These are phyloP conservation scores for Areca catechu DNA, from an alignment of 176 grass and related monocot genomes.

Conservation along the genomic window DNA sequence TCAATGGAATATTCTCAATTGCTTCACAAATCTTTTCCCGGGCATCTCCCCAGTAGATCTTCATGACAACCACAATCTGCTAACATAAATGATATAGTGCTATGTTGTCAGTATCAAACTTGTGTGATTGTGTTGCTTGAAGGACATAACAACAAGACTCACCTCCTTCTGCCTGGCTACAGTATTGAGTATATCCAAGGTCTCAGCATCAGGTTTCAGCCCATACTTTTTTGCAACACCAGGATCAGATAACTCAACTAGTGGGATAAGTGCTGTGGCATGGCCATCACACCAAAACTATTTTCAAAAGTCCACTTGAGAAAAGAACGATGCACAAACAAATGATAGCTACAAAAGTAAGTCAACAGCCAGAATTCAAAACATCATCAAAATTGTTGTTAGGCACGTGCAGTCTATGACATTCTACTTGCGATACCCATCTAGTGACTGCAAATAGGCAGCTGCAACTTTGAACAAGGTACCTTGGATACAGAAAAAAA, in stretches of 20 bases:
- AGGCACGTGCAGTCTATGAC: too few species aligned
- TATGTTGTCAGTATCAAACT: too few species aligned
- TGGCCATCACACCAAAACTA: background rate
- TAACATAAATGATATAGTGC: background rate
- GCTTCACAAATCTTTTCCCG: slow-evolving; percentile 86
- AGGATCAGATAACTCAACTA: slow-evolving; percentile 54
- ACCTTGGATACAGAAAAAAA: too few species aligned
- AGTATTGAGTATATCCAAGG: slow-evolving; percentile 70
- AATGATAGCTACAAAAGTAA: too few species aligned
- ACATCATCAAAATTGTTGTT: too few species aligned
- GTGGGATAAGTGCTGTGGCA: slow-evolving; percentile 62
- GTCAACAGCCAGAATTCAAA: too few species aligned
- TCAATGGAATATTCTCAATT: slow-evolving; percentile 51
- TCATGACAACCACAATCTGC: slow-evolving; percentile 49
- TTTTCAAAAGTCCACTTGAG: too few species aligned
- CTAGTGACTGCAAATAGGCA: too few species aligned
- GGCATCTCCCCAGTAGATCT: slow-evolving; percentile 77
- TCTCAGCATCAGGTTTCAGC: slow-evolving; percentile 69
- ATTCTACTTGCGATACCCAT: too few species aligned
- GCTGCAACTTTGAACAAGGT: too few species aligned
- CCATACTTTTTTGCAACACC: slow-evolving; percentile 60
- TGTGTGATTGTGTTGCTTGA: too few species aligned
- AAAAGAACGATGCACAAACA: too few species aligned
- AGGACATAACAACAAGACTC: background rate
- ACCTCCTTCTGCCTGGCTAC: slow-evolving; percentile 72